These are phyloP conservation scores for Allium fistulosum DNA, from an alignment of 106 monocot species.

Conservation along the genomic window DNA sequence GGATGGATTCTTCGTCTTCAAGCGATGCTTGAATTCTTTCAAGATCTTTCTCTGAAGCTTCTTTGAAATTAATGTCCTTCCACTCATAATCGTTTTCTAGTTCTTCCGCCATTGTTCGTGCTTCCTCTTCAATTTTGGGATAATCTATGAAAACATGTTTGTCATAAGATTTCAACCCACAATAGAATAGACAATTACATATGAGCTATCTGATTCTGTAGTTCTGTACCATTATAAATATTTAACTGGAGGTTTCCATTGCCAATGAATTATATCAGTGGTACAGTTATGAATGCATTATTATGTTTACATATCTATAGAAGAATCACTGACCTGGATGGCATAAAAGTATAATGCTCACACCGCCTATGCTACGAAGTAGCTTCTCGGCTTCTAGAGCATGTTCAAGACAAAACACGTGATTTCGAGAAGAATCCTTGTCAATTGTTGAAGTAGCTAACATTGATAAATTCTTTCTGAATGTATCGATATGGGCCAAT, in stretches of 20 bases:
- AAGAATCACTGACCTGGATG: conserved; percentile 63
- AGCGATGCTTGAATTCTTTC: conserved; percentile 45
- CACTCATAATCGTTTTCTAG: conserved; percentile 46
- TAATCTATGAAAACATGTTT: conserved; percentile 48
- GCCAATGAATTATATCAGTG: too few relatives aligned
- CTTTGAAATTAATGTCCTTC: conserved; percentile 56
- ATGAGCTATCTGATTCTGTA: too few relatives aligned
- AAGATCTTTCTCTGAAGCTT: conserved; percentile 45
- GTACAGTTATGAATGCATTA: too few relatives aligned
- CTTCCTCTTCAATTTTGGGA: conserved; percentile 64
- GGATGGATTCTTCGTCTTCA: conserved; percentile 75
- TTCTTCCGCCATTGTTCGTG: conserved; percentile 61
- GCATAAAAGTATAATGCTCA: conserved; percentile 70
- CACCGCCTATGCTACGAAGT: conserved; percentile 59
- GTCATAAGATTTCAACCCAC: background rate
- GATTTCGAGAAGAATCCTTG: conserved; percentile 81
- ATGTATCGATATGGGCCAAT: conserved; percentile 10
- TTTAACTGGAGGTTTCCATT: too few relatives aligned
- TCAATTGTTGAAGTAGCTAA: conserved; percentile 28
- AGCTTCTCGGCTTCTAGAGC: conserved; percentile 71
- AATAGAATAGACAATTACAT: too few relatives aligned
- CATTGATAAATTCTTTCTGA: conserved; percentile 11
- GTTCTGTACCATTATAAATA: too few relatives aligned
- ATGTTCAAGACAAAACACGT: conserved; percentile 96
- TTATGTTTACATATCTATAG: too few relatives aligned